These are phyloP conservation scores for Pythium grandisporangium DNA, from an alignment of 352 stramenopile genomes.

Conservation along the genomic window DNA sequence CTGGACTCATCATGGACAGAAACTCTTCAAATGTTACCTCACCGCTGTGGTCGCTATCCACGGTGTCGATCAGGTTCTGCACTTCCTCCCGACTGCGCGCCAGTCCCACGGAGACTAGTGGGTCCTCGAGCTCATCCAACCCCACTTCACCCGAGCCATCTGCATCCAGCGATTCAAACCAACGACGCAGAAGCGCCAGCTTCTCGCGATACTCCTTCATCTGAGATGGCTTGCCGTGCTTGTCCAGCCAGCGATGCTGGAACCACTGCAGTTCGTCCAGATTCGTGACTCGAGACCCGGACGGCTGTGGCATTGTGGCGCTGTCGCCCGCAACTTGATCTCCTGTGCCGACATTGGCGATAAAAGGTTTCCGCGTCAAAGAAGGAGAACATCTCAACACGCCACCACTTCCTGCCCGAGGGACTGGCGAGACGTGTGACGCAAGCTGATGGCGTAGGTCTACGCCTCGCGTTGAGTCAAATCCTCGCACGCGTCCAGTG, in stretches of 20 bases:
- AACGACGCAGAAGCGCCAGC: conserved; percentile 57
- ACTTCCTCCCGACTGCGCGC: conserved; percentile 67
- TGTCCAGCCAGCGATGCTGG: conserved; percentile 67
- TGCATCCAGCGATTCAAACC: conserved; percentile 85
- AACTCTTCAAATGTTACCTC: conserved; percentile 74
- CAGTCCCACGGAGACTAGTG: conserved; percentile 82
- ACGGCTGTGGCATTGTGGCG: too few species aligned
- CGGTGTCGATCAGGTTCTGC: conserved; percentile 54
- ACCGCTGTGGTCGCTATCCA: conserved; percentile 52
- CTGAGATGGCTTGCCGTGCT: conserved; percentile 59
- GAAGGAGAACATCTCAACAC: too few species aligned
- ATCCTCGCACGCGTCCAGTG: too few species aligned
- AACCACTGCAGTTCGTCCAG: conserved; percentile 65
- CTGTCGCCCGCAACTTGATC: too few species aligned
- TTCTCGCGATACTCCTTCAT: conserved; percentile 64
- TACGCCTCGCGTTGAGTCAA: too few species aligned
- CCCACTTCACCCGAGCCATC: conserved; percentile 76
- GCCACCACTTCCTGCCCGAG: too few species aligned
- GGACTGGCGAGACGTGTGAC: too few species aligned
- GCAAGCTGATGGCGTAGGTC: too few species aligned
- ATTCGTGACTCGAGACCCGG: conserved; percentile 17
- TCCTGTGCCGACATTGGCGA: too few species aligned
- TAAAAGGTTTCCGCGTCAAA: too few species aligned
- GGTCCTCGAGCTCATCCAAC: conserved; percentile 77
- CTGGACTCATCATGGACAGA: conserved; percentile 53